phyloP scores from a whole-genome alignment of 768 basidiomycete species.

The Phylloporus sp. region DNA sequence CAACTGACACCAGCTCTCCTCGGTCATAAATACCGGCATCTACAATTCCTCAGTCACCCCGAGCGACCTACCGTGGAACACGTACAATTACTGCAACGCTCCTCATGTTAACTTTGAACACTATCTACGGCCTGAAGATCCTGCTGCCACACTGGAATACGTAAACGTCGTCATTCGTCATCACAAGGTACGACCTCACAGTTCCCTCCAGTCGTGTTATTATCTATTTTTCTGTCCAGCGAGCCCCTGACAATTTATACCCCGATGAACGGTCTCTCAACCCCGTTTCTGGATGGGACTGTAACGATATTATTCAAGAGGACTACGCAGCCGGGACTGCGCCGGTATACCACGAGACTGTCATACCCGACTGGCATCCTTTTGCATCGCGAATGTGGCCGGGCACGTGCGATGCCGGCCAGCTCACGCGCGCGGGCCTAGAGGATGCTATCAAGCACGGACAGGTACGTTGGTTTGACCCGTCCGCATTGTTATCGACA shows the following conservation, averaged over 20 bases:
- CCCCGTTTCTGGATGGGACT: constrained; percentile 37
- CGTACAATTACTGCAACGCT: constrained; percentile 52
- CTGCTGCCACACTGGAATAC: constrained; percentile 34
- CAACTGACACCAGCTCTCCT: constrained; percentile 7
- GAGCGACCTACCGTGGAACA: constrained; percentile 39
- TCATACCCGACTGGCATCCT: constrained; percentile 39
- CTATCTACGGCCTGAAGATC: constrained; percentile 30
- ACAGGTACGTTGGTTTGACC: constrained; percentile 19
- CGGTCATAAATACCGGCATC: constrained; percentile 30
- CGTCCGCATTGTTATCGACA: not conserved
- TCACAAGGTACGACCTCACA: constrained; percentile 36
- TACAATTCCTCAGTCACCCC: constrained; percentile 45
- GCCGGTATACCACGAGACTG: constrained; percentile 37
- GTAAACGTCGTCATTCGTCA: constrained; percentile 42
- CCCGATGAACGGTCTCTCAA: constrained; percentile 40
- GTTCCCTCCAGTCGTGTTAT: not conserved
- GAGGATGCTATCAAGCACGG: constrained; percentile 41
- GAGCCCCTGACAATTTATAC: constrained; percentile 47
- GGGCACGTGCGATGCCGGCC: constrained; percentile 46
- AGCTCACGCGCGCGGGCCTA: constrained; percentile 42
- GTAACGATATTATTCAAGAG: constrained; percentile 34
- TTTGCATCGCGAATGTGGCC: constrained; percentile 41
- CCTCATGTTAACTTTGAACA: constrained; percentile 40
- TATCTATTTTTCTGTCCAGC: constrained; percentile 21
- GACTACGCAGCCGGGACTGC: constrained; percentile 36